Percentiles rank a stretch among this genome's conserved stretches.
These are phyloP conservation scores for Globisporangium canariense DNA, from an alignment of 352 stramenopile species.

Conservation along the genomic window DNA sequence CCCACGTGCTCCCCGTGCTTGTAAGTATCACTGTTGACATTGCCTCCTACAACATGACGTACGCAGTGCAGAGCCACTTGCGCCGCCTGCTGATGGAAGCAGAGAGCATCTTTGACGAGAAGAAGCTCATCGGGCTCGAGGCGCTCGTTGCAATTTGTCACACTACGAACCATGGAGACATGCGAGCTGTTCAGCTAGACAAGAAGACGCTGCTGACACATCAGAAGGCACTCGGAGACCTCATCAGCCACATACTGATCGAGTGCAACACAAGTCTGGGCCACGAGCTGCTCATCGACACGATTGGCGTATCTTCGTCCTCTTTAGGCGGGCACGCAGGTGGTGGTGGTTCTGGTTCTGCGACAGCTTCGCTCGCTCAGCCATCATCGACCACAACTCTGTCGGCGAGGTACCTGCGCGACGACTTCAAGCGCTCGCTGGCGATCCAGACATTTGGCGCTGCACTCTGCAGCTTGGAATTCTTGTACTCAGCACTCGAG, in stretches of 20 bases:
- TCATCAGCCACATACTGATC: constrained; percentile 62
- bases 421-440: constrained; percentile 48
- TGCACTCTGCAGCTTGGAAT: constrained; percentile 35
- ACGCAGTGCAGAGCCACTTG: constrained; percentile 64
- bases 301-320: background rate
- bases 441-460: constrained; percentile 51
- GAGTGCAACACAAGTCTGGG: constrained; percentile 67
- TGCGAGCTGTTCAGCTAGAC: constrained; percentile 22
- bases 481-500: constrained; percentile 42
- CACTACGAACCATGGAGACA: background rate
- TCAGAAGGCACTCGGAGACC: constrained; percentile 39
- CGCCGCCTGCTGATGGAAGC: constrained; percentile 52
- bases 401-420: constrained; percentile 17
- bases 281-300: constrained; percentile 24
- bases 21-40: constrained; percentile 55
- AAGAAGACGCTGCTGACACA: constrained; percentile 30
- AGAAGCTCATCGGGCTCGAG: constrained; percentile 67
- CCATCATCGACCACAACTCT: background rate
- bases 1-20: constrained; percentile 37
- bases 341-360: constrained; percentile 9
- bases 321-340: constrained; percentile 1
- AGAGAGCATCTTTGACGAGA: constrained; percentile 64
- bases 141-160: constrained; percentile 29
- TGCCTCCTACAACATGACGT: constrained; percentile 67
- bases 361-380: background rate